phyloP scores from a whole-genome alignment of 2,329 filamentous ascomycete genomes.

The Tolypocladium inflatum region DNA sequence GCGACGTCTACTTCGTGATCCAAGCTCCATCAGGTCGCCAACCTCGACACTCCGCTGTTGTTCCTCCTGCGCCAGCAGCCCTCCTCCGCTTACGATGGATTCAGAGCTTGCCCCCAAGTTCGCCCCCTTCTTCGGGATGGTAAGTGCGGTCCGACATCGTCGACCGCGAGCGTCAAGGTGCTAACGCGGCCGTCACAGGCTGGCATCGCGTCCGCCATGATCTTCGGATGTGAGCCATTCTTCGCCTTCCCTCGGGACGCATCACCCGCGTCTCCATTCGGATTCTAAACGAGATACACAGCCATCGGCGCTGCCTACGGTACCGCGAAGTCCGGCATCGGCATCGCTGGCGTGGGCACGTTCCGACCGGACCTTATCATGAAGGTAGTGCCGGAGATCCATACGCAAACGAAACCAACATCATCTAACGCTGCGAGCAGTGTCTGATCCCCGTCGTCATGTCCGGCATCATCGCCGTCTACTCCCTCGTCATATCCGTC shows the following conservation, averaged over 20 bases:
- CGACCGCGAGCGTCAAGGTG: slow-evolving; percentile 4
- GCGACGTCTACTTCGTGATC: not conserved
- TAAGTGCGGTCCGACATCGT: slow-evolving; percentile 32
- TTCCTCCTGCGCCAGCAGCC: not conserved
- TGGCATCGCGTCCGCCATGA: slow-evolving; percentile 74
- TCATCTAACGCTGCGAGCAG: slow-evolving; percentile 29
- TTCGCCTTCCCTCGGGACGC: slow-evolving; percentile 1
- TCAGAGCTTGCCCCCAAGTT: slow-evolving; percentile 65
- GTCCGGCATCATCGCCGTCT: slow-evolving; percentile 98
- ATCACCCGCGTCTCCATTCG: slow-evolving; percentile 1
- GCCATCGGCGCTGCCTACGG: slow-evolving; percentile 72
- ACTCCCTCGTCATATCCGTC: slow-evolving; percentile 92
- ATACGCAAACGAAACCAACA: not conserved
- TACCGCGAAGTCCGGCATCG: slow-evolving; percentile 81
- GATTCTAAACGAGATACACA: slow-evolving; percentile 16
- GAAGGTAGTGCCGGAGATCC: slow-evolving; percentile 53
- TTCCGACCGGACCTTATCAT: slow-evolving; percentile 84
- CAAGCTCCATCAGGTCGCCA: slow-evolving; percentile 1
- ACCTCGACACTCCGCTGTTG: not conserved
- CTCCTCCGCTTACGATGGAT: slow-evolving; percentile 33
- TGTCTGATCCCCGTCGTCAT: slow-evolving; percentile 87
- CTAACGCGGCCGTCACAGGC: slow-evolving; percentile 38
- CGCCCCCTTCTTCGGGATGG: slow-evolving; percentile 83
- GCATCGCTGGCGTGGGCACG: slow-evolving; percentile 76
- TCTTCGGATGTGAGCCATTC: slow-evolving; percentile 62